Conservation (phyloP, 805 yeast species). For the Cyberlindnera euphorbiiphila region DNA sequence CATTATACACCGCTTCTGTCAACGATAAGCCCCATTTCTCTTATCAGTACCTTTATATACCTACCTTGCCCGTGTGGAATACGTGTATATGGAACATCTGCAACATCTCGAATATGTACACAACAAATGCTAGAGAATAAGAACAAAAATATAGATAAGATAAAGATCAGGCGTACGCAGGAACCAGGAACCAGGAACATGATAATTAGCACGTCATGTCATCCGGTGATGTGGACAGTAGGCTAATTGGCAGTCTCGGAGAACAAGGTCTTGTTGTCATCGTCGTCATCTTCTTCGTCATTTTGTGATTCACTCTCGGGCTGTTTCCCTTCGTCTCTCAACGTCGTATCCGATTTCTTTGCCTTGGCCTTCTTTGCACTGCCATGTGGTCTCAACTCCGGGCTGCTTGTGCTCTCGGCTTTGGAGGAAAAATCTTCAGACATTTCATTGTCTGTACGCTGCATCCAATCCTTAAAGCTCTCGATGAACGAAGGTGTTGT, state of each 20-base stretch:
- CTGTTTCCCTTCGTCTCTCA: slow-evolving; percentile 4
- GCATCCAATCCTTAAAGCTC: slow-evolving; percentile 34
- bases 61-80: too few relatives aligned
- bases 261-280: slow-evolving; percentile 17
- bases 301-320: slow-evolving; percentile 1
- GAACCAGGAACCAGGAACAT: too few relatives aligned
- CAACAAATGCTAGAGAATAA: too few relatives aligned
- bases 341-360: slow-evolving; percentile 4
- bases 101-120: too few relatives aligned
- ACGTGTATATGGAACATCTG: too few relatives aligned
- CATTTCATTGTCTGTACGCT: slow-evolving; percentile 25
- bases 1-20: too few relatives aligned
- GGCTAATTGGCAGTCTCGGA: not conserved
- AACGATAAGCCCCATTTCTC: too few relatives aligned
- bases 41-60: too few relatives aligned
- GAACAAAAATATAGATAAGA: too few relatives aligned
- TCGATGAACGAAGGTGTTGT: slow-evolving; percentile 28
- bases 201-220: too few relatives aligned
- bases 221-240: too few relatives aligned
- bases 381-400: slow-evolving; percentile 8
- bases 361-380: slow-evolving; percentile 1
- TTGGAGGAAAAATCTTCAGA: slow-evolving; percentile 11
- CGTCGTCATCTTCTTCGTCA: slow-evolving; percentile 9
- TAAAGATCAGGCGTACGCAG: too few relatives aligned
- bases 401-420: slow-evolving; percentile 11